Evolutionary conservation across 1,284 basidiomycete species (phyloP).

Genomic region (Golubevia sp.): DNA sequence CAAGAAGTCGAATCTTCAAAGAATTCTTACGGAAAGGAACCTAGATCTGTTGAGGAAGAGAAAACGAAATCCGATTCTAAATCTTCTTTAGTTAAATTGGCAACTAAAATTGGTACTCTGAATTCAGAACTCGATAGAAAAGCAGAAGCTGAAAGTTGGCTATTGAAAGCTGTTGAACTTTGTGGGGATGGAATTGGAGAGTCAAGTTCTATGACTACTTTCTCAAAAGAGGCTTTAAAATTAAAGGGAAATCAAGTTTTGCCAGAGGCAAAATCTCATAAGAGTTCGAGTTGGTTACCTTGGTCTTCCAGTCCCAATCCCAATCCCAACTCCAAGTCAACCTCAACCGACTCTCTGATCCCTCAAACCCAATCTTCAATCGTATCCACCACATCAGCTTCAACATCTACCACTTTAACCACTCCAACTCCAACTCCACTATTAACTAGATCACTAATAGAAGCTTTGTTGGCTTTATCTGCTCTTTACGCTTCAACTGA

Average conservation of each 20-base stretch:
- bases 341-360: too few species aligned
- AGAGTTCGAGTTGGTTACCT: neutral
- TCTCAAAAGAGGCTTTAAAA: neutral
- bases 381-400: too few species aligned
- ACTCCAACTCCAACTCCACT: too few species aligned
- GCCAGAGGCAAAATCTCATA: neutral
- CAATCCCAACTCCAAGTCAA: neutral
- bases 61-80: neutral
- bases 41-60: neutral
- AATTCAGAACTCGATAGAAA: conserved; percentile 16
- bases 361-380: too few species aligned
- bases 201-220: neutral
- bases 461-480: too few species aligned
- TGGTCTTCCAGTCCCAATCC: too few species aligned
- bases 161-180: conserved; percentile 23
- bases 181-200: neutral
- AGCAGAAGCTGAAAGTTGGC: conserved; percentile 29
- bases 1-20: conserved; percentile 14
- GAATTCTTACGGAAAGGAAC: neutral
- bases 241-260: neutral
- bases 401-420: too few species aligned
- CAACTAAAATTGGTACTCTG: conserved; percentile 43
- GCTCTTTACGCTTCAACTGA: too few species aligned
- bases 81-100: conserved; percentile 20
- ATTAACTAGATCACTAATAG: too few species aligned